These are phyloP conservation scores for Colletotrichum filicis DNA, from an alignment of 2,329 filamentous ascomycete genomes.

Conservation along the genomic window DNA sequence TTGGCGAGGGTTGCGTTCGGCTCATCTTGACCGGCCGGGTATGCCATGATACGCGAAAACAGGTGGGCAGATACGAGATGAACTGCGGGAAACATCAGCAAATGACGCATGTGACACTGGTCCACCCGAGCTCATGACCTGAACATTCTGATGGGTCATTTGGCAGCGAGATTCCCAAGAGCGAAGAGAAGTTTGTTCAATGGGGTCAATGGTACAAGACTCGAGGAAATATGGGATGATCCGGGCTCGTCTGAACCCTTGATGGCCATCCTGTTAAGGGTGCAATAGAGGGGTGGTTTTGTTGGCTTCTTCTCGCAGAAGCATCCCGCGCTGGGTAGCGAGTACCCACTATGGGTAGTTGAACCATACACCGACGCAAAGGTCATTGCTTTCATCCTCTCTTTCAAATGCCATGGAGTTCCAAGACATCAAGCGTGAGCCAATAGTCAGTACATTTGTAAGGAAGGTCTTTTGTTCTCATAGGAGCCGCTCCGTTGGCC, in stretches of 20 bases:
- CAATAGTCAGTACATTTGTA: too few species aligned
- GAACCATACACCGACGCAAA: background rate
- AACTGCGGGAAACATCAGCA: constrained; percentile 9
- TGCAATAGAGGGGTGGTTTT: background rate
- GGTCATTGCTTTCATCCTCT: background rate
- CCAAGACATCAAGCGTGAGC: too few species aligned
- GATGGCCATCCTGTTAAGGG: background rate
- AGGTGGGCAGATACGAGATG: constrained; percentile 23
- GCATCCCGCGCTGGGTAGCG: background rate
- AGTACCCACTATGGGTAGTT: background rate
- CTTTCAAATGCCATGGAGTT: too few species aligned
- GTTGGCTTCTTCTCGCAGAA: background rate
- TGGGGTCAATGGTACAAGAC: background rate
- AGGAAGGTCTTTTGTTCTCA: too few species aligned
- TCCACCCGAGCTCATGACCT: constrained; percentile 17
- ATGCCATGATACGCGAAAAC: background rate
- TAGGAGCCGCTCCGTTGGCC: too few species aligned
- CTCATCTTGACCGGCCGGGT: constrained; percentile 5
- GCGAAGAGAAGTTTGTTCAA: background rate
- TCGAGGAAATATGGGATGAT: background rate
- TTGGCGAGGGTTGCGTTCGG: constrained; percentile 16
- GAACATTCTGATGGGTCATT: constrained; percentile 13
- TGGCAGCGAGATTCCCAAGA: constrained; percentile 13
- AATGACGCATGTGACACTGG: constrained; percentile 10
- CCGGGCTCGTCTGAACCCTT: background rate